These are phyloP conservation scores for Aspergillus sp. DNA, from an alignment of 2,329 filamentous ascomycete genomes.

Conservation along the genomic window DNA sequence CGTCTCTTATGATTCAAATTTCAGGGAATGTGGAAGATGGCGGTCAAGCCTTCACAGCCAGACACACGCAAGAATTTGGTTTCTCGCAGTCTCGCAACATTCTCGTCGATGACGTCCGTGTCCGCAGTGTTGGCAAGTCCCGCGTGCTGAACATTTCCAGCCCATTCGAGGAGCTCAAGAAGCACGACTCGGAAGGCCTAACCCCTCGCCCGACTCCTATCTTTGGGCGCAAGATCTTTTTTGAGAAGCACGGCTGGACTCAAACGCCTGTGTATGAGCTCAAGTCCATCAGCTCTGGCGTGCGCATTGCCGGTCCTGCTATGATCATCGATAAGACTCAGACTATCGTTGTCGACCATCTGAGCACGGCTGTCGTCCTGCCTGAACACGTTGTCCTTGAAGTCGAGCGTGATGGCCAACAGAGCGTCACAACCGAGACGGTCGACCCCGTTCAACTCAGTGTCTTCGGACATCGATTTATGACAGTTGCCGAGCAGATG, in stretches of 20 bases:
- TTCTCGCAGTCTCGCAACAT: conserved; percentile 77
- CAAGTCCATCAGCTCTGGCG: conserved; percentile 27
- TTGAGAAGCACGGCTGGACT: conserved; percentile 25
- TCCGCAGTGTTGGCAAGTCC: conserved; percentile 74
- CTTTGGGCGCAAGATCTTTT: conserved; percentile 36
- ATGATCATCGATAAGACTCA: conserved; percentile 74
- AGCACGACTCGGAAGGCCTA: conserved; percentile 54
- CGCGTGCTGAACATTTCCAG: conserved; percentile 51
- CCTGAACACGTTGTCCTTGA: conserved; percentile 43
- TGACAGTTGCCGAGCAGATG: conserved; percentile 63
- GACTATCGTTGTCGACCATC: conserved; percentile 85
- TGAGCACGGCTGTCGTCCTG: conserved; percentile 72
- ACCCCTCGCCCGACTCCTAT: conserved; percentile 54
- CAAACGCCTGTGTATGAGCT: conserved; percentile 30
- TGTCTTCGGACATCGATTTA: conserved; percentile 59
- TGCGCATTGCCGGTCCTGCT: conserved; percentile 62
- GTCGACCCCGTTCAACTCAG: conserved; percentile 55
- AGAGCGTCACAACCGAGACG: conserved; percentile 47
- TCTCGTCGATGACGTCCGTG: conserved; percentile 84
- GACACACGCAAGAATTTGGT: conserved; percentile 89
- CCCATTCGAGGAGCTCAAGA: conserved; percentile 66
- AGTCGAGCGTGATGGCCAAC: conserved; percentile 15
- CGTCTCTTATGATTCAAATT: conserved; percentile 53
- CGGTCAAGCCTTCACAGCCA: conserved; percentile 63
- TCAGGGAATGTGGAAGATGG: conserved; percentile 44